Conservation (phyloP, 306 rosid species). For the Senna siamea region DNA sequence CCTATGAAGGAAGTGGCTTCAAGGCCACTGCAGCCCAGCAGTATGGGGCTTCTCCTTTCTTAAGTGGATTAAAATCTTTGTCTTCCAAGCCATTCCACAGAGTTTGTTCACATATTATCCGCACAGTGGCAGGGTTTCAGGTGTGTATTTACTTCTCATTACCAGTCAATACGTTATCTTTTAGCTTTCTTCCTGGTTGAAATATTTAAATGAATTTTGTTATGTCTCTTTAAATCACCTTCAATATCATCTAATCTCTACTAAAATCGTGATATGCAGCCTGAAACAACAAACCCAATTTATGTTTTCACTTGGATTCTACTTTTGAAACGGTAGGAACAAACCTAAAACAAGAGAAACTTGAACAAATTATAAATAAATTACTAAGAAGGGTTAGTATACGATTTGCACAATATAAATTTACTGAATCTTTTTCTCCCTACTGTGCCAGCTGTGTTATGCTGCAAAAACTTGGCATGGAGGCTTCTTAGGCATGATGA, state of each 20-base stretch:
- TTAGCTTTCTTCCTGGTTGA: neutral
- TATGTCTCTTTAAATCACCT: slow-evolving; percentile 13
- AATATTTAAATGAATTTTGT: slow-evolving; percentile 9
- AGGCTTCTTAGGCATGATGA: slow-evolving; percentile 95
- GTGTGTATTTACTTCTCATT: slow-evolving; percentile 39
- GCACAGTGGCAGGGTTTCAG: slow-evolving; percentile 99
- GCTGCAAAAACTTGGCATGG: slow-evolving; percentile 99
- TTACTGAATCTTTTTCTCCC: slow-evolving; percentile 16
- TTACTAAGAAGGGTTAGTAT: neutral
- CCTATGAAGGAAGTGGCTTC: slow-evolving; percentile 98
- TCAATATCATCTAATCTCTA: slow-evolving; percentile 2
- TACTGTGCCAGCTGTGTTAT: slow-evolving; percentile 72
- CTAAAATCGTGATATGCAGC: slow-evolving; percentile 9
- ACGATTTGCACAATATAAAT: slow-evolving; percentile 14
- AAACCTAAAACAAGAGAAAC: slow-evolving; percentile 25
- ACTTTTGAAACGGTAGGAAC: slow-evolving; percentile 11
- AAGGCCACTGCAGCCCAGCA: slow-evolving; percentile 98
- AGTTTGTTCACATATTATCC: slow-evolving; percentile 95
- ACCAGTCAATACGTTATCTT: neutral
- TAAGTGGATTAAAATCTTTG: slow-evolving; percentile 93
- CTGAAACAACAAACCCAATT: neutral
- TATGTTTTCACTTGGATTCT: slow-evolving; percentile 31
- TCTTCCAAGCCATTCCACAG: slow-evolving; percentile 94
- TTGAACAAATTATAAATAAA: slow-evolving; percentile 10
- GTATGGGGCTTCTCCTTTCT: slow-evolving; percentile 93